Evolutionary conservation across 495 filamentous ascomycete genomes (phyloP), one percentile per base, ranked within the genome.

Genomic region (Penicillium parvum): DNA sequence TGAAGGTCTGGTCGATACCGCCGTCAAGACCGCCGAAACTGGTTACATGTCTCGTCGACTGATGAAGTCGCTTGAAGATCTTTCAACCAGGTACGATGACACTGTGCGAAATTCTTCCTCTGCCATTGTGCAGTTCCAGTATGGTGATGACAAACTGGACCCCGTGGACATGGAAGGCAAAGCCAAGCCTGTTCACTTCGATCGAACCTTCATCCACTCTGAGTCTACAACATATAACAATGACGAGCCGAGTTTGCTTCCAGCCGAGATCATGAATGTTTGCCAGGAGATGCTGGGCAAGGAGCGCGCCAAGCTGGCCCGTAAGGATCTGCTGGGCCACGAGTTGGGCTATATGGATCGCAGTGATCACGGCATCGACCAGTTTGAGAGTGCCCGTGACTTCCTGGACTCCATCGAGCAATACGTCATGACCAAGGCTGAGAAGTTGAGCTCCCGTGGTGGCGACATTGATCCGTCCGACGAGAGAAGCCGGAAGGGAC

Each of bases 1-100:
- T 81, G 92, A 96, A 80, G 92, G 92, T 78, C 72, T 98, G 48
- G 90, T 98, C 53, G 92, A 98, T 79, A 98, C 92, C n/a, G 92
- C 92, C 22, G 92, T 98, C 67, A 98, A 98, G 72, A 98, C 92
- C 11, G 92, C 92, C 19, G 92, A 98, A 65, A 98, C 92, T 4
- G 92, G 92, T 40, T 98, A 98, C 69, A 98, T 98, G 94, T 96
- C 90, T 45, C 82, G 92, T 68, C 84, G 92, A 29, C 64, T 98
- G 63, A 97, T 98, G 92, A 98, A 98, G 68, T 92, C 87, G 0
- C 72, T 98, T 25, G 92, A 98, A 58, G 92, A 98, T 76, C 71
- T 97, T 6, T 92, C 88, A 0, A 84, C 85, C 0, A 76, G 85
- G 54, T 98, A 98, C 52, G 92, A 98, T 61, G 75, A 92, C 57